Conservation (phyloP, 805 yeast species). For the Cyberlindnera japonica region DNA sequence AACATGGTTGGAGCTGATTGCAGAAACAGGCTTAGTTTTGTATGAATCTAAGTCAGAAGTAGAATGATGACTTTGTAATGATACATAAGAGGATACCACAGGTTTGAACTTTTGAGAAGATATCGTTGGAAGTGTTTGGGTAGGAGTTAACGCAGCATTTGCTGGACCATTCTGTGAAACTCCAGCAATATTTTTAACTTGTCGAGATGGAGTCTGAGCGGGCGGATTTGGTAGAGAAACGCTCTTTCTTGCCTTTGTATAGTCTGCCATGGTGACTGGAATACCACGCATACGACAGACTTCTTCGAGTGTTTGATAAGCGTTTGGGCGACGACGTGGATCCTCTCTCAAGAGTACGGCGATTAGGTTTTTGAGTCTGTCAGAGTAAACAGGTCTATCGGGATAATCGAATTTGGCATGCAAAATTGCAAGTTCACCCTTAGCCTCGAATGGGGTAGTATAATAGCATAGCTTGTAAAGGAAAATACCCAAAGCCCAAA, state of each 20-base stretch:
- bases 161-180: neutral
- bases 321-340: slow-evolving; percentile 71
- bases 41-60: slow-evolving; percentile 5
- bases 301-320: slow-evolving; percentile 66
- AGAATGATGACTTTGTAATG: slow-evolving; percentile 4
- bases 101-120: slow-evolving; percentile 3
- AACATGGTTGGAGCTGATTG: slow-evolving; percentile 5
- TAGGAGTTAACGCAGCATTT: neutral
- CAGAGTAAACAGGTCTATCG: slow-evolving; percentile 53
- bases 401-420: slow-evolving; percentile 53
- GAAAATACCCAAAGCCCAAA: slow-evolving; percentile 83
- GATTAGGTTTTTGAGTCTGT: slow-evolving; percentile 61
- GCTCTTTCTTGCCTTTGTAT: slow-evolving; percentile 31
- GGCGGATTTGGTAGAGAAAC: slow-evolving; percentile 6
- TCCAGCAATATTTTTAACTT: neutral
- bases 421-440: slow-evolving; percentile 61
- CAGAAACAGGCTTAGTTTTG: slow-evolving; percentile 6
- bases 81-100: neutral
- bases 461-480: slow-evolving; percentile 75
- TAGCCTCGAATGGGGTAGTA: slow-evolving; percentile 76
- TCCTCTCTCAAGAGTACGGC: slow-evolving; percentile 57
- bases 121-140: neutral
- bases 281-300: slow-evolving; percentile 56
- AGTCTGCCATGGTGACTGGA: slow-evolving; percentile 39
- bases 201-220: slow-evolving; percentile 1